Evolutionary conservation across 192 early-diverging fungal genomes (phyloP).

Genomic region (Podila clonocystis): DNA sequence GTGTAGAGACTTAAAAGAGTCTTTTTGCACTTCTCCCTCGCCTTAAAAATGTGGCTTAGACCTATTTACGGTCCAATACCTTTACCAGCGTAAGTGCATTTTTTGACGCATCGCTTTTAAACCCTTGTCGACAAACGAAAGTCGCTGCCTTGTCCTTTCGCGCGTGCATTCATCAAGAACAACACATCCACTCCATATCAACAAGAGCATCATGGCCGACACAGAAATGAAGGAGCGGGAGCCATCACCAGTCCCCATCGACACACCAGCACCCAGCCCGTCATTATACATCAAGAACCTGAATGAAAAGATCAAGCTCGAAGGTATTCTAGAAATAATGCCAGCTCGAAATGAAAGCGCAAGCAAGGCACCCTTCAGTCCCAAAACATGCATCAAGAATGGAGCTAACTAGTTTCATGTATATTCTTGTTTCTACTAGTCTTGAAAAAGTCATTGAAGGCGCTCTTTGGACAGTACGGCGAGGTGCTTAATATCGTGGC

Average conservation of each 20-base stretch:
- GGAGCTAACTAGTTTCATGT: neutral
- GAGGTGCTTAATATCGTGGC: conserved; percentile 84
- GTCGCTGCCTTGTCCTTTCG: neutral
- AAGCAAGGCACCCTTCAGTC: neutral
- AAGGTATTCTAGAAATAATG: conserved; percentile 45
- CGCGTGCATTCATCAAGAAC: neutral
- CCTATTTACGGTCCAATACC: too few species aligned
- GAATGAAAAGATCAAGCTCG: conserved; percentile 77
- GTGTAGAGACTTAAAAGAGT: neutral
- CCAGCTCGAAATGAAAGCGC: neutral
- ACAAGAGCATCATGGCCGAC: conserved; percentile 20
- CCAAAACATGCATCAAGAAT: too few species aligned
- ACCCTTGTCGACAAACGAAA: too few species aligned
- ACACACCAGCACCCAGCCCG: conserved; percentile 66
- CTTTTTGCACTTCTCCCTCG: too few species aligned
- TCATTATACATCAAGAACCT: conserved; percentile 88
- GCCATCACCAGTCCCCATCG: conserved; percentile 55
- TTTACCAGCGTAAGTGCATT: too few species aligned
- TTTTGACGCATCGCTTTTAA: too few species aligned
- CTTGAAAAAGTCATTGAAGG: conserved; percentile 75
- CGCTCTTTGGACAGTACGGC: conserved; percentile 88
- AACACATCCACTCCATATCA: neutral
- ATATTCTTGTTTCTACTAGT: conserved; percentile 49
- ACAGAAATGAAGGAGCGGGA: conserved; percentile 17
- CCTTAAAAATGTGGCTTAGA: neutral